Evolutionary conservation across 192 early-diverging fungal species (phyloP), one percentile per base, ranked within the genome.

Genomic region (Coemansia sp.): DNA sequence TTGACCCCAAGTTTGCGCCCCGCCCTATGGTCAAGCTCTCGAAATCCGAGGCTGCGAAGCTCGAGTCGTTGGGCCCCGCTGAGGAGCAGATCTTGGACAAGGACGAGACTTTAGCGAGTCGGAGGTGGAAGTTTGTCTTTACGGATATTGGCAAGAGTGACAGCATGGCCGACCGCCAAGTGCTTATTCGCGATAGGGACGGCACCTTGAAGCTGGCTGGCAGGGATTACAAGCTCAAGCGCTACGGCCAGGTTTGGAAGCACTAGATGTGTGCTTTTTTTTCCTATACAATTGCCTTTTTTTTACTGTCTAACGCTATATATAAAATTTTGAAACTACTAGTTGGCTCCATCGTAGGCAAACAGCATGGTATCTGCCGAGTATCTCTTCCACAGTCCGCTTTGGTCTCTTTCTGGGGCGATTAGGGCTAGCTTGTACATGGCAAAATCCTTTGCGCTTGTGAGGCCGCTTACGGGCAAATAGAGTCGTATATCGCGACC

Each of bases 151-250:
- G 79, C 45, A 81, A 79, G 46, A 61, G 63, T 16, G 63, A 59
- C 60, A 76, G 79, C 36, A 77, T 75, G 63, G 71, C 76, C 71
- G 83, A 86, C 60, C 82, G 82, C 50, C 34, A 74, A 11, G 68
- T 90, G 37, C 66, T 85, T 57, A 70, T 90, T 37, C 84, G 89
- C 40, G 83, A 87, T n/a, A 73, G 61, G 63, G 82, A 87, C 43
- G 89, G 89, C 5, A 71, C 72, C 2, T 74, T 90, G 38, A 82
- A 87, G 43, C 65, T 71, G 51, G 79, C 79, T 20, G 69, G 69
- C 33, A 69, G 74, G 56, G 79, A 76, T 10, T 76, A 76, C 51
- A 82, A 82, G 74, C 70, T 77, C 56, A 77, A 82, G 67, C 65
- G 70, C 61, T 77, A 77, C 24, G 71, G 75, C 18, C 50, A 70